Evolutionary conservation across 1,284 basidiomycete genomes (phyloP).

Genomic region (Rhodotorula sp.): DNA sequence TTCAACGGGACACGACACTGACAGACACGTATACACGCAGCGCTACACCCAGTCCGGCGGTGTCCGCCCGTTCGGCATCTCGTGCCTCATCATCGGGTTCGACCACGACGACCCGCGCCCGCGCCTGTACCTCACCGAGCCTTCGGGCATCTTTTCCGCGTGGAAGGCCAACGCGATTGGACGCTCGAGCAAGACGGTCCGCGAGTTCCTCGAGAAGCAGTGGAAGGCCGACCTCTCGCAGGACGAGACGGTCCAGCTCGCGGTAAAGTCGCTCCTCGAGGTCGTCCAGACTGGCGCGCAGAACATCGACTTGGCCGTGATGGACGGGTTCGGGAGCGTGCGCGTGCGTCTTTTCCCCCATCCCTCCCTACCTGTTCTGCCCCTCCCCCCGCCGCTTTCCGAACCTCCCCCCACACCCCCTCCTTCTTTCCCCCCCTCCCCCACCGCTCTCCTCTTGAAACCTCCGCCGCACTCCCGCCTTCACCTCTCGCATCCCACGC

Average conservation of each 20-base stretch:
- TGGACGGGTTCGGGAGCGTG: conserved; percentile 88
- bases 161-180: conserved; percentile 99
- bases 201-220: conserved; percentile 98
- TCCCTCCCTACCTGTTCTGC: neutral
- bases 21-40: conserved; percentile 17
- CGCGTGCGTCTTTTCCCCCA: conserved; percentile 61
- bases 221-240: conserved; percentile 86
- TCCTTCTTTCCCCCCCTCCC: neutral
- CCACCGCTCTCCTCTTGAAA: neutral
- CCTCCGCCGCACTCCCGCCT: neutral
- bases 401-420: neutral
- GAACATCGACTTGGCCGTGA: conserved; percentile 96
- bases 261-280: conserved; percentile 93
- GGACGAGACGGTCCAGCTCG: conserved; percentile 90
- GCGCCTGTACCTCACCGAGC: conserved; percentile 94
- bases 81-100: conserved; percentile 94
- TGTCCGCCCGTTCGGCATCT: conserved; percentile 96
- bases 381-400: neutral
- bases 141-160: conserved; percentile 94
- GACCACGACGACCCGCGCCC: conserved; percentile 89
- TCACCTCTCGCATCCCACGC: neutral
- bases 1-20: neutral
- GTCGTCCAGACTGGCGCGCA: conserved; percentile 99
- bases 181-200: conserved; percentile 94
- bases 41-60: conserved; percentile 97